phyloP scores from a whole-genome alignment of 257 asterid genomes.

The Plantago elongata region DNA sequence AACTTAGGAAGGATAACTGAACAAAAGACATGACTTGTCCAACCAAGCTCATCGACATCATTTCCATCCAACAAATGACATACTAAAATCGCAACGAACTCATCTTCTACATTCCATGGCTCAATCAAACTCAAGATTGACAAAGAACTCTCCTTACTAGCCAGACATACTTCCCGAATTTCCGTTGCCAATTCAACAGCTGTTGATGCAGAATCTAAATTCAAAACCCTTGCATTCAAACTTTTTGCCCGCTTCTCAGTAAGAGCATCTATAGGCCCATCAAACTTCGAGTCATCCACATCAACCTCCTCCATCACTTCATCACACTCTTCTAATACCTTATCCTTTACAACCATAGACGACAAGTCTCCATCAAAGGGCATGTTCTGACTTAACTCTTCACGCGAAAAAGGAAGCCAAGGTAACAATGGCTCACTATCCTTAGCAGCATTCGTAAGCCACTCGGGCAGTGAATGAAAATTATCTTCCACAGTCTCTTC shows the following conservation, averaged over 20 bases:
- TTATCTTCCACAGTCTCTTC: constrained; percentile 41
- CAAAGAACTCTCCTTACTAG: constrained; percentile 27
- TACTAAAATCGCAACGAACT: constrained; percentile 50
- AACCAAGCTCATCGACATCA: constrained; percentile 35
- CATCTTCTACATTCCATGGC: constrained; percentile 75
- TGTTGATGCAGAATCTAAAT: constrained; percentile 33
- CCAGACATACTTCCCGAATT: constrained; percentile 38
- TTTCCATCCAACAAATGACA: constrained; percentile 33
- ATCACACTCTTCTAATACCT: constrained; percentile 27
- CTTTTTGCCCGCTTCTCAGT: constrained; percentile 22
- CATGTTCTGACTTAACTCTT: constrained; percentile 25
- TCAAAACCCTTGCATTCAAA: constrained; percentile 25
- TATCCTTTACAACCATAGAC: constrained; percentile 24
- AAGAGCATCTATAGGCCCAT: constrained; percentile 23
- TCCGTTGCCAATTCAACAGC: constrained; percentile 42
- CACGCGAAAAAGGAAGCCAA: constrained; percentile 47
- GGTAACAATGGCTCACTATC: constrained; percentile 40
- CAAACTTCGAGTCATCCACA: constrained; percentile 19
- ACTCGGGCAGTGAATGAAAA: constrained; percentile 47
- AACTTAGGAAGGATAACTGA: constrained; percentile 65
- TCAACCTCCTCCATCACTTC: constrained; percentile 32
- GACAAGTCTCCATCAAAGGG: constrained; percentile 20
- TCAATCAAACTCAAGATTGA: constrained; percentile 42
- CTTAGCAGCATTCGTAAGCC: constrained; percentile 44
- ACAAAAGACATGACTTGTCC: constrained; percentile 64